Evolutionary conservation across 2,329 filamentous ascomycete species (phyloP).

Genomic region (Trichoderma citrinoviride): DNA sequence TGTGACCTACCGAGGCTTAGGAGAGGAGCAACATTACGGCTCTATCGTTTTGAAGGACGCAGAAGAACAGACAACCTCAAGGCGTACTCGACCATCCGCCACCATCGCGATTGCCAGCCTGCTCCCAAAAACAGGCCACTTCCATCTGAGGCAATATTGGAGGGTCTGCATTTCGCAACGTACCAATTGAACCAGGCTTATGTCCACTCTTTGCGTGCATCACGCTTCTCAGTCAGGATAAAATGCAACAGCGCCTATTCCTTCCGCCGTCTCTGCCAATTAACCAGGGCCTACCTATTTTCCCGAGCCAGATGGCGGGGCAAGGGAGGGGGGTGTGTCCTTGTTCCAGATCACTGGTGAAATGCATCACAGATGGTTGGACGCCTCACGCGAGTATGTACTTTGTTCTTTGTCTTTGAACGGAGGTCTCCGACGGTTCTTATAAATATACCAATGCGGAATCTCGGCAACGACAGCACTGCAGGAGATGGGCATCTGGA

Average conservation of each 20-base stretch:
- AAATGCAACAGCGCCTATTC: conserved; percentile 13
- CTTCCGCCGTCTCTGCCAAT: not conserved
- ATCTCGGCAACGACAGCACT: conserved; percentile 8
- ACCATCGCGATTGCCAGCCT: not conserved
- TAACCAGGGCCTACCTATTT: conserved; percentile 20
- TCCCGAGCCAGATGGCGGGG: conserved; percentile 21
- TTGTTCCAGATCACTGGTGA: conserved; percentile 19
- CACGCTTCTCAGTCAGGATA: not conserved
- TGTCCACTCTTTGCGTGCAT: not conserved
- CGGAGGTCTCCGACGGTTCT: not conserved
- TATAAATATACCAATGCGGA: conserved; percentile 33
- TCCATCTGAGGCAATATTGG: not conserved
- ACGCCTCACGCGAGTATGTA: conserved; percentile 24
- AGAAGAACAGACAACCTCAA: not conserved
- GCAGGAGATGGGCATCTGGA: conserved; percentile 4
- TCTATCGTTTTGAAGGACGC: not conserved
- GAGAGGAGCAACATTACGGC: not conserved
- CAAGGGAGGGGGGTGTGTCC: conserved; percentile 11
- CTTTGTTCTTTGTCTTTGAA: no score
- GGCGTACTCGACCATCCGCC: not conserved
- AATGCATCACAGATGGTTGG: conserved; percentile 28
- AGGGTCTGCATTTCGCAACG: not conserved
- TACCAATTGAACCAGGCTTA: not conserved
- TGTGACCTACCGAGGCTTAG: not conserved
- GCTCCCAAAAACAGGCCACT: not conserved